phyloP scores from a whole-genome alignment of 192 early-diverging fungal genomes.

The Podila clonocystis region DNA sequence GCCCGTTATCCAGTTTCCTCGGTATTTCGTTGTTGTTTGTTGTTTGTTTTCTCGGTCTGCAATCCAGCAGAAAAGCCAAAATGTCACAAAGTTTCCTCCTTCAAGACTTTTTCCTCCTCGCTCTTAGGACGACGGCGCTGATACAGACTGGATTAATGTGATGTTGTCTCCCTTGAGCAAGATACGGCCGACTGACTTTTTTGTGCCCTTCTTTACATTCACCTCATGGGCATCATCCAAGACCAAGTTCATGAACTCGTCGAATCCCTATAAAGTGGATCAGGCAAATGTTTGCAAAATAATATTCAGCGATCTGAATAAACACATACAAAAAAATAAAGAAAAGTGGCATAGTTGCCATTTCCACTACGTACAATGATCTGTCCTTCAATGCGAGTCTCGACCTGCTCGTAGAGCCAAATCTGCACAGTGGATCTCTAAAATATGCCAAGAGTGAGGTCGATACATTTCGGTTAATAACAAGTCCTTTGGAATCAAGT shows the following conservation, averaged over 20 bases:
- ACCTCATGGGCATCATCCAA: conserved; percentile 91
- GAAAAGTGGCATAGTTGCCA: too few relatives aligned
- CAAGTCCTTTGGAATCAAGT: too few relatives aligned
- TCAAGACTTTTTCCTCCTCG: too few relatives aligned
- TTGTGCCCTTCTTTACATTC: conserved; percentile 78
- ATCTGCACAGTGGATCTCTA: conserved; percentile 91
- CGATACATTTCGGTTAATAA: not conserved
- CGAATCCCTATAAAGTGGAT: conserved; percentile 82
- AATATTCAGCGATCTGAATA: not conserved
- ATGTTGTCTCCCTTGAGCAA: conserved; percentile 99
- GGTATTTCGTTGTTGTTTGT: too few relatives aligned
- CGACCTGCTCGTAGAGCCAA: conserved; percentile 94
- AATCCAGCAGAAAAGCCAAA: too few relatives aligned
- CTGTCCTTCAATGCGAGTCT: conserved; percentile 89
- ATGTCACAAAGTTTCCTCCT: too few relatives aligned
- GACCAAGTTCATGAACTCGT: conserved; percentile 98
- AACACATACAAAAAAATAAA: too few relatives aligned
- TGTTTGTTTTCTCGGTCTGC: too few relatives aligned
- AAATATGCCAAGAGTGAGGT: not conserved
- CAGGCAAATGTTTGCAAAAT: conserved; percentile 4
- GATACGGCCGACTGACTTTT: conserved; percentile 84
- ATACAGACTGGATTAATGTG: conserved; percentile 77
- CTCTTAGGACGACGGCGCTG: conserved; percentile 12
- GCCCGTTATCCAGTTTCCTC: too few relatives aligned
- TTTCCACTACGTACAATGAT: conserved; percentile 76